Evolutionary conservation across 2,329 filamentous ascomycete species (phyloP), one percentile per base, ranked within the genome.

Genomic region (Talaromyces rugulosus): DNA sequence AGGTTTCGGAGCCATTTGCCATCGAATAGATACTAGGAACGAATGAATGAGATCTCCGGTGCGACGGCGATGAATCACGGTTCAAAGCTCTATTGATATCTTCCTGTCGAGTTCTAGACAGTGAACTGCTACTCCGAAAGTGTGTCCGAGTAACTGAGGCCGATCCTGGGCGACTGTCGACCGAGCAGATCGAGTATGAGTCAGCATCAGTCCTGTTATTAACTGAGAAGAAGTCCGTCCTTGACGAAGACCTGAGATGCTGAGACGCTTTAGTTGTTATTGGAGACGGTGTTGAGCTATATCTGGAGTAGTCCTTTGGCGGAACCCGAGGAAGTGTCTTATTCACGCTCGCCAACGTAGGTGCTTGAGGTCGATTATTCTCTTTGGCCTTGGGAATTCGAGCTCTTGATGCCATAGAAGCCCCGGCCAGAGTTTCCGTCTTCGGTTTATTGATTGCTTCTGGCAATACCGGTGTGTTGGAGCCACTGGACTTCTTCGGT

Each of bases 21-120:
- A 81, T 65, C 0, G 79, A 81, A 62, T 80, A 81, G 59, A 81
- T 70, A 59, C 79, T 80, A 5, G 78, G 77, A 4, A 75, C 72
- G 56, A 75, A 76, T 31, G 78, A 79, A 56, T 72, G 72, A 5
- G 76, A 73, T 59, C 71, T 69, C 59, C 66, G 64, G 61, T 78
- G 74, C 16, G 68, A 58, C 31, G 66, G 56, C 5, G 72, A 68
- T 40, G 66, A 66, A 57, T 73, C 71, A 44, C 68, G 69, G 58
- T 70, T 71, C 2, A 72, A 66, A 27, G 72, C 69, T 0, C 75
- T 52, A 30, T 71, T 70, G 28, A 73, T 68, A 55, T 78, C 77
- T 60, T 80, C 78, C 5, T 77, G 78, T 58, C 70, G 74, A n/a
- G 74, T 73, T 54, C 77, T 65, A 11, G 78, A 78, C 65, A 80